phyloP scores from a whole-genome alignment of 306 rosid species.

The Alnus rubra region DNA sequence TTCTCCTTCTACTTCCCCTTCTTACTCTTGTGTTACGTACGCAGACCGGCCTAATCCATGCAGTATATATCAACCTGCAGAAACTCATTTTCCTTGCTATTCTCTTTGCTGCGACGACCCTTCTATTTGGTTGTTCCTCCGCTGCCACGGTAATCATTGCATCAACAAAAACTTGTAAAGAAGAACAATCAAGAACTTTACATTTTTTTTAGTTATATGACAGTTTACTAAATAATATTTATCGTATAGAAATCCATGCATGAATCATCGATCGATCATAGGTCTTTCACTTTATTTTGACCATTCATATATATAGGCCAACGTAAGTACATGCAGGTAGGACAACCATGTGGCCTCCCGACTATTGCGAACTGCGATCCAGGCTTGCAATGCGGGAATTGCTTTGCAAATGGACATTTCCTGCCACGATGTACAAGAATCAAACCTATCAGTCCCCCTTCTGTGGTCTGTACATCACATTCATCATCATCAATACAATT shows the following conservation, averaged over 20 bases:
- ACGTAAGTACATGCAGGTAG: constrained; percentile 43
- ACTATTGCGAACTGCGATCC: constrained; percentile 49
- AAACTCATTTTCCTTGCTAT: constrained; percentile 29
- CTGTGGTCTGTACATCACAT: not conserved
- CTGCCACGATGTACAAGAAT: constrained; percentile 80
- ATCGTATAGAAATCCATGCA: no score
- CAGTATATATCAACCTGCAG: constrained; percentile 31
- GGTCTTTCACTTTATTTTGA: not conserved
- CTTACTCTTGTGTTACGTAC: constrained; percentile 10
- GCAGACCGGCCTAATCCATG: not conserved
- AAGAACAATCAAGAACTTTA: no score
- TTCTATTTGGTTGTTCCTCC: constrained; percentile 31
- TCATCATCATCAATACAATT: no score
- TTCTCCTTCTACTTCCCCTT: not conserved
- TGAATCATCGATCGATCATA: no score
- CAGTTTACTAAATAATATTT: no score
- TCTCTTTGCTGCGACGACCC: constrained; percentile 12
- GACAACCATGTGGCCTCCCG: constrained; percentile 43
- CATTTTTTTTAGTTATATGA: no score
- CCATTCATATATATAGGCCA: not conserved
- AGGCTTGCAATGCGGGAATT: constrained; percentile 79
- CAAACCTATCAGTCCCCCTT: constrained; percentile 67
- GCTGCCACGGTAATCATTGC: constrained; percentile 2
- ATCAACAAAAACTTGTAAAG: no score
- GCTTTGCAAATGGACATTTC: constrained; percentile 59